These are phyloP conservation scores for Apophysomyces variabilis DNA, from an alignment of 371 early-diverging fungal genomes.

Conservation along the genomic window DNA sequence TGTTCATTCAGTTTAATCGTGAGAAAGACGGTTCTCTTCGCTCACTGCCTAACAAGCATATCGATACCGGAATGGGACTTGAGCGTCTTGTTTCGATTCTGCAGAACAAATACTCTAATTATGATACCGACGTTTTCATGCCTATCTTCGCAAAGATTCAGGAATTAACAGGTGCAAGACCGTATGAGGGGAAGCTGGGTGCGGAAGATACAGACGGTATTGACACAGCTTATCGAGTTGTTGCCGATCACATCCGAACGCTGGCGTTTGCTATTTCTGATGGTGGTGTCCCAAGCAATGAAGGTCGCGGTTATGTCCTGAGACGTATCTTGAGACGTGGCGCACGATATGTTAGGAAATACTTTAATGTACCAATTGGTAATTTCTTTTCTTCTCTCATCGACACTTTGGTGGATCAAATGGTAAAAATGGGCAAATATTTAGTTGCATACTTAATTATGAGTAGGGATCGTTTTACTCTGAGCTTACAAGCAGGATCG, in stretches of 20 bases:
- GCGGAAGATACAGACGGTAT: constrained; percentile 91
- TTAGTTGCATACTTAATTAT: not conserved
- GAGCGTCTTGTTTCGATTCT: constrained; percentile 98
- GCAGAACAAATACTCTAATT: constrained; percentile 97
- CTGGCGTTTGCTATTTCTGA: constrained; percentile 98
- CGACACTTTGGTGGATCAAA: constrained; percentile 82
- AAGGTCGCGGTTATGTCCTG: constrained; percentile 99
- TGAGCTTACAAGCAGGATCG: constrained; percentile 76
- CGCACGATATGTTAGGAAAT: constrained; percentile 93
- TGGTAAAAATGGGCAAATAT: constrained; percentile 45
- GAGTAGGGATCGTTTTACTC: constrained; percentile 81
- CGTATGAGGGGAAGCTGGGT: constrained; percentile 88
- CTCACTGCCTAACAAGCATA: constrained; percentile 95
- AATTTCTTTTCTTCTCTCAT: constrained; percentile 91
- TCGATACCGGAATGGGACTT: constrained; percentile 99
- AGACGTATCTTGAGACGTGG: constrained; percentile 98
- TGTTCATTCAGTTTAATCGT: constrained; percentile 99
- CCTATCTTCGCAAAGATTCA: constrained; percentile 89
- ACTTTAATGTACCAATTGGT: constrained; percentile 90
- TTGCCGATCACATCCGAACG: constrained; percentile 99
- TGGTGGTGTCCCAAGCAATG: constrained; percentile 96
- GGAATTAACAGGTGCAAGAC: constrained; percentile 83
- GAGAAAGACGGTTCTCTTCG: constrained; percentile 92
- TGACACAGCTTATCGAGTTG: constrained; percentile 99
- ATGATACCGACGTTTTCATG: constrained; percentile 96